A percentile compares a stretch with the other conserved stretches of the same genome.
Evolutionary conservation across 1,284 basidiomycete genomes (phyloP).

Genomic region (Malassezia yamatoensis): DNA sequence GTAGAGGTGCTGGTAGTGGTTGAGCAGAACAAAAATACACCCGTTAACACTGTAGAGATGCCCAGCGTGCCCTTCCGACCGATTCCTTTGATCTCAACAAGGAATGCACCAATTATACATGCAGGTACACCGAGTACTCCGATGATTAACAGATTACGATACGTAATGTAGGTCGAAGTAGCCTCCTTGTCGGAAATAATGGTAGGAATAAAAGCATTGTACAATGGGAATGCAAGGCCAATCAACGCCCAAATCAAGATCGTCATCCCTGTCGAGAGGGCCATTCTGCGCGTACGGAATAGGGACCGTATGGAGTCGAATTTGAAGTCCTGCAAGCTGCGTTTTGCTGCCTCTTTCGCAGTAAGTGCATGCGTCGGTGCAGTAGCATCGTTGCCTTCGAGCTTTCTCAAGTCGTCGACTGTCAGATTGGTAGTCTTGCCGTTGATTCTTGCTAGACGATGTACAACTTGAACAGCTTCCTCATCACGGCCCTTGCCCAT

Average conservation of each 20-base stretch:
- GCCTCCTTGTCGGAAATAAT: neutral
- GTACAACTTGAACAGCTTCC: slow-evolving; percentile 28
- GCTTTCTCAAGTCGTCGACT: slow-evolving; percentile 44
- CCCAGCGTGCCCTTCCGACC: slow-evolving; percentile 10
- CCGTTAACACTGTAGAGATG: slow-evolving; percentile 1
- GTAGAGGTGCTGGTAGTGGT: neutral
- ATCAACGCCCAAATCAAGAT: slow-evolving; percentile 32
- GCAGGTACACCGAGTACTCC: slow-evolving; percentile 7
- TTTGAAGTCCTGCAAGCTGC: slow-evolving; percentile 26
- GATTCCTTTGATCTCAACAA: slow-evolving; percentile 56
- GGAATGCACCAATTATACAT: slow-evolving; percentile 20
- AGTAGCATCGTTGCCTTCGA: neutral
- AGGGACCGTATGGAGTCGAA: neutral
- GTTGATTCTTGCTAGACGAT: slow-evolving; percentile 42
- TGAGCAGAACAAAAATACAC: slow-evolving; percentile 13
- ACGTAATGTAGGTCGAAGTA: slow-evolving; percentile 48
- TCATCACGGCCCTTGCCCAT: slow-evolving; percentile 30
- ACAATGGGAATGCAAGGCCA: slow-evolving; percentile 7
- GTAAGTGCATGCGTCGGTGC: neutral
- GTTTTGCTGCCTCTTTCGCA: neutral
- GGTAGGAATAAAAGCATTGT: slow-evolving; percentile 6
- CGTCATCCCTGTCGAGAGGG: neutral
- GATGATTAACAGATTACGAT: slow-evolving; percentile 6
- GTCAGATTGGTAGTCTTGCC: slow-evolving; percentile 41
- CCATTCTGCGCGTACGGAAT: neutral